Conservation (phyloP, 202 grass and related monocot genomes). For the Bolboschoenoplectus hybrid region DNA sequence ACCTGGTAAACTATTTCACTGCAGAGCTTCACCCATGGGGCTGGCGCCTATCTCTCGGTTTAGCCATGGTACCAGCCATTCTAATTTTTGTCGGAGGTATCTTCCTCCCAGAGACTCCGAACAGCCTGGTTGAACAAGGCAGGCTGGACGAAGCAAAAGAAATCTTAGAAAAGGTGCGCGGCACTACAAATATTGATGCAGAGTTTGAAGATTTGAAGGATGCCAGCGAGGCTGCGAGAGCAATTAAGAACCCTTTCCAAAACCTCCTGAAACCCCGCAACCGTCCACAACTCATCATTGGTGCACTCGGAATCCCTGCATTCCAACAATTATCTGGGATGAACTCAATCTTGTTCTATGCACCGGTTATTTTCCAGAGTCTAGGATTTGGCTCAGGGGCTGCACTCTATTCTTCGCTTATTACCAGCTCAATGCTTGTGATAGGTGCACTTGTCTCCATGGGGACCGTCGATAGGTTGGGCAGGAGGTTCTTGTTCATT, state of each 20-base stretch:
- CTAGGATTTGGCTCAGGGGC: conserved; percentile 75
- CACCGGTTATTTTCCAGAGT: conserved; percentile 83
- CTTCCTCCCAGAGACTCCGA: conserved; percentile 80
- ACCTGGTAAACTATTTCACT: conserved; percentile 86
- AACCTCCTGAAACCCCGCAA: conserved; percentile 64
- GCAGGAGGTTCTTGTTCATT: conserved; percentile 81
- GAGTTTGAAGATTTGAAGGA: conserved; percentile 68
- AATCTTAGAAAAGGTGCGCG: conserved; percentile 69
- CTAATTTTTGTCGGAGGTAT: conserved; percentile 57
- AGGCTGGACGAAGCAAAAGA: conserved; percentile 67
- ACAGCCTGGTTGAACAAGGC: conserved; percentile 78
- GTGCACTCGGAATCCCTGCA: conserved; percentile 74
- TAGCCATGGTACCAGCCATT: conserved; percentile 60
- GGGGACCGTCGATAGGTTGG: conserved; percentile 69
- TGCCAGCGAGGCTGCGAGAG: conserved; percentile 48
- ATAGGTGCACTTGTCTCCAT: conserved; percentile 67
- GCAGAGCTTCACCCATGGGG: conserved; percentile 60
- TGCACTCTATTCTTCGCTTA: conserved; percentile 71
- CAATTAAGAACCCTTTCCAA: conserved; percentile 64
- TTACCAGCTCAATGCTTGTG: conserved; percentile 74
- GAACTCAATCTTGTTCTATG: conserved; percentile 79
- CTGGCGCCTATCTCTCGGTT: conserved; percentile 87
- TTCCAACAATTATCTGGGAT: conserved; percentile 93
- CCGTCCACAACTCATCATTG: conserved; percentile 75
- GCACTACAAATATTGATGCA: conserved; percentile 57